Conservation (phyloP, 2,329 filamentous ascomycete genomes). For the Colletotrichum sansevieriae region DNA sequence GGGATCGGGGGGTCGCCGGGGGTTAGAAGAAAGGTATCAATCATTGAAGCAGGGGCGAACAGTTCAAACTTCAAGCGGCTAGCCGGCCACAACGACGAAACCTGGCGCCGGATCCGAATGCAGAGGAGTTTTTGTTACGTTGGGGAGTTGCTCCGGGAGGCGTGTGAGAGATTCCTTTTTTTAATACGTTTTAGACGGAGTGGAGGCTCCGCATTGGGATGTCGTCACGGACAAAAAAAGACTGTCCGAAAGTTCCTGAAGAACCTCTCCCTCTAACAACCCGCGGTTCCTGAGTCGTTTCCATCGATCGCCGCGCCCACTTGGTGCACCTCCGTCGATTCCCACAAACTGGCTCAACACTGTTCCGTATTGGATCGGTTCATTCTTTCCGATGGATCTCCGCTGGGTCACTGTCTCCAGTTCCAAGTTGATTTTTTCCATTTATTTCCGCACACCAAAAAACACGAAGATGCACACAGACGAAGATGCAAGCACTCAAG, state of each 20-base stretch:
- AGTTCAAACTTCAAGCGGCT: too few species aligned
- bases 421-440: not conserved
- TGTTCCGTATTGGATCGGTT: conserved; percentile 14
- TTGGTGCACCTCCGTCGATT: too few species aligned
- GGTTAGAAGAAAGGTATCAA: too few species aligned
- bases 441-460: not conserved
- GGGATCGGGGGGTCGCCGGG: not conserved
- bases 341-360: not conserved
- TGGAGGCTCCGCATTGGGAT: conserved; percentile 16
- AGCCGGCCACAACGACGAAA: too few species aligned
- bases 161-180: not conserved
- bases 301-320: too few species aligned
- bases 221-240: not conserved
- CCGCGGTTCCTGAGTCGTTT: not conserved
- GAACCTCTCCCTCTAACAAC: conserved; percentile 1
- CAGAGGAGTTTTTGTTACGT: conserved; percentile 26
- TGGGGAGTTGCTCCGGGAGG: conserved; percentile 7
- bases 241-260: conserved; percentile 1
- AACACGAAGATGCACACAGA: too few species aligned
- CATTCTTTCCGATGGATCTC: conserved; percentile 11
- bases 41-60: too few species aligned
- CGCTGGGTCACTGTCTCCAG: not conserved
- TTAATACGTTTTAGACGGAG: conserved; percentile 17
- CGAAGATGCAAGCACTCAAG: not conserved
- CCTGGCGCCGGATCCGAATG: not conserved